Base-by-base conservation (phyloP, 495 filamentous ascomycete species). In the Hamigera avellanea region DNA sequence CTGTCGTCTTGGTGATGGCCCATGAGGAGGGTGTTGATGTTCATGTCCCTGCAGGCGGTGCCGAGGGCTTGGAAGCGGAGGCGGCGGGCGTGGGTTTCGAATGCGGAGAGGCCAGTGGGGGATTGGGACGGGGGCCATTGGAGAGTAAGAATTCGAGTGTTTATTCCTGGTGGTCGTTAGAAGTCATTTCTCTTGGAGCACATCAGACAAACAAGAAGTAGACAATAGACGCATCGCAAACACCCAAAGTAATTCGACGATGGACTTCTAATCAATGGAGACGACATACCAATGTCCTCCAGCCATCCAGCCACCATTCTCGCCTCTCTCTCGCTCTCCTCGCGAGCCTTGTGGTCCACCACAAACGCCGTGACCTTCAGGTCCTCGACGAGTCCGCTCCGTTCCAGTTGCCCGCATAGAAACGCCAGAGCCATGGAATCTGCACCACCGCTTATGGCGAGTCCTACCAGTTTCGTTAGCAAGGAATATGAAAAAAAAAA, bases 341-440 rank as follows among this genome's bases (percentile, higher is more conserved):
- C 45, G 13, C 91, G 75, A 14, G 80, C 69, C 31, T 66, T 62
- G 50, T 98, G 91, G 57, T 96, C 80, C 27, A 96, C 73, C 13
- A 95, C 69, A 43, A 91, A 71, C 2, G 71, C 80, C 6, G 62
- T 62, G 23, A 88, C 72, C 1, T 48, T 44, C 23, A 63, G 37
- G 4, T 42, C 40, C 17, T 56, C 42, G 39, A 52, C 16, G 49
- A 39, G 42, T 6, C 28, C 13, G 6, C 37, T 25, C 0, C 42
- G 35, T 28, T 69, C 59, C 33, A 76, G 43, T 32, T 66, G 56
- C 26, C 53, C 54, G 43, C 77, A 86, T n/a, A 96, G 69, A 39
- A 61, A 71, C 28, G 86, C 85, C 26, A 98, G 63, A 14, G 88
- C 89, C 87, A 95, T 98, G 3, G 91, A 96, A 49, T 98, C 91